A percentile compares a stretch with the other conserved stretches of the same genome.
These are phyloP conservation scores for Tetradesmus lagerheimii DNA, from an alignment of 139 green algal species.

Conservation along the genomic window DNA sequence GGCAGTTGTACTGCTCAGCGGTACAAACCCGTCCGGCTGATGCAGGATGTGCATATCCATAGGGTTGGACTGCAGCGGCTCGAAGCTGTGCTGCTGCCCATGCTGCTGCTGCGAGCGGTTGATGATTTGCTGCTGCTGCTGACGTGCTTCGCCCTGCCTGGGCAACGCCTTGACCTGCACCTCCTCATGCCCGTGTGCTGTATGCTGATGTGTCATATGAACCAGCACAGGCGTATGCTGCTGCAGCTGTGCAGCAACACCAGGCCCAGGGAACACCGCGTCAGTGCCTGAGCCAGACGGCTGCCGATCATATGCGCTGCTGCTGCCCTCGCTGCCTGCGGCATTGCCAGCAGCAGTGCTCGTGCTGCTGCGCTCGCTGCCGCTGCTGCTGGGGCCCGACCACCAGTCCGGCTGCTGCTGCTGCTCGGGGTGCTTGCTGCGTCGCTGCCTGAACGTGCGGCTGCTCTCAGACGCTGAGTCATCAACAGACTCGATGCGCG, in stretches of 20 bases:
- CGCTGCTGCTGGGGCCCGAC: neutral
- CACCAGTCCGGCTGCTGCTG: conserved; percentile 10
- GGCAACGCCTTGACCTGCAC: neutral
- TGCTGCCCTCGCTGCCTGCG: neutral
- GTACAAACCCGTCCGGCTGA: conserved; percentile 7
- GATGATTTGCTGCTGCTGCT: neutral
- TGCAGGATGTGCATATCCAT: conserved; percentile 27
- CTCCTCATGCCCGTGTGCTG: conserved; percentile 39
- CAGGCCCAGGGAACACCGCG: neutral
- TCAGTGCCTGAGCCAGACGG: neutral
- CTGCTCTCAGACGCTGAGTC: neutral
- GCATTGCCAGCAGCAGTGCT: neutral
- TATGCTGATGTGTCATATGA: neutral
- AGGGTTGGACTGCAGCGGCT: neutral
- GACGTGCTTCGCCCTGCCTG: neutral
- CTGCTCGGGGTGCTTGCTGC: neutral
- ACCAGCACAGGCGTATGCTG: conserved; percentile 22
- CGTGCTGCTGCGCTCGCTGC: neutral
- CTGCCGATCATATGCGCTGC: neutral
- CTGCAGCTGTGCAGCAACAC: neutral
- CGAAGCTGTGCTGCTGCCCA: neutral
- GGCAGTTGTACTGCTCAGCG: neutral
- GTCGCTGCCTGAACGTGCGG: neutral
- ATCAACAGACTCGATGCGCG: neutral
- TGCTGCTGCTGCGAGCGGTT: conserved; percentile 6